Evolutionary conservation across 2,329 filamentous ascomycete species (phyloP), one percentile per base, ranked within the genome.

Genomic region (Epicoccum nigrum): DNA sequence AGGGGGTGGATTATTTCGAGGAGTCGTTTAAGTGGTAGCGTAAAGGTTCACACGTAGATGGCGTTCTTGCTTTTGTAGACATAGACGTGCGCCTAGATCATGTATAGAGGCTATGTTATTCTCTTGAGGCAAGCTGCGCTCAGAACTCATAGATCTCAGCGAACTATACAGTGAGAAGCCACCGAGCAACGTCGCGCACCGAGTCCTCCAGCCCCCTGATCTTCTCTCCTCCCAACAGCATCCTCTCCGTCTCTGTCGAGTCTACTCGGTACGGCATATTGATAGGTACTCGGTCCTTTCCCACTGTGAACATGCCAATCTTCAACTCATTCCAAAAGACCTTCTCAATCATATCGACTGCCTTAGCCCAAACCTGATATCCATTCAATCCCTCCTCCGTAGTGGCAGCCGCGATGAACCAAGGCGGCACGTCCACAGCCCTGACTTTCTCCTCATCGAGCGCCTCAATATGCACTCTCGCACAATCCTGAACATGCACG

Each of bases 11-110:
- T 41, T 80, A 79, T 58, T 72, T 78, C 31, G 78, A 81, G 55
- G 78, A 81, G 56, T 75, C 73, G 11, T 80, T 79, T 54, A 73
- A 74, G 52, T 78, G 83, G 72, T 70, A 56, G 50, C 16, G 13
- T 9, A 25, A 25, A 4, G 3, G 1, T 16, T n/a, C 12, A 37
- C 49, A 51, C 38, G 38, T 32, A 33, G 5, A 42, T 11, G 38
- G 37, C 16, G 43, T 51, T 31, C 31, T 13, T 19, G 15, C 19
- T 25, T 25, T 25, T 25, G 23, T 25, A 3, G 6, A 16, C 17
- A 11, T 27, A 6, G 12, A 33, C 12, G 27, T 11, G 23, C n/a
- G 31, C 17, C 13, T 37, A 51, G 42, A 42, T 17, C 28, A 19
- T 35, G 9, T 11, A 16, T 19, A 11, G 39, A 3, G 15, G 2